phyloP scores from a whole-genome alignment of 176 grass and related monocot genomes.

The Avena sativa region DNA sequence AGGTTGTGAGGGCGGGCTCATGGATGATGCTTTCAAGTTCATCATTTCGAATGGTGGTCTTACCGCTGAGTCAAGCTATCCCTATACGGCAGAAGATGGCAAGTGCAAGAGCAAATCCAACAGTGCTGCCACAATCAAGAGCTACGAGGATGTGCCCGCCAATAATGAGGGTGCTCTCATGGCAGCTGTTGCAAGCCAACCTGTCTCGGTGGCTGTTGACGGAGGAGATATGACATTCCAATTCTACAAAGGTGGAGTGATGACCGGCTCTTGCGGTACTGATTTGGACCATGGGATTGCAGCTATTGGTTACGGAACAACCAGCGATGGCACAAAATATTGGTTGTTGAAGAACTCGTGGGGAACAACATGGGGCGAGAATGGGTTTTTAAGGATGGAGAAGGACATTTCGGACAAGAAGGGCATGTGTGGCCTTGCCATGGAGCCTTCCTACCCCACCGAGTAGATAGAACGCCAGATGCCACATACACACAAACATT shows the following conservation, averaged over 20 bases:
- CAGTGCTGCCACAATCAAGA: neutral
- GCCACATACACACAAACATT: no score
- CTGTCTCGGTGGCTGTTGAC: neutral
- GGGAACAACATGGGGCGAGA: neutral
- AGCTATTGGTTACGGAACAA: neutral
- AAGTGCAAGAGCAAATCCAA: neutral
- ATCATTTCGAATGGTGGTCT: neutral
- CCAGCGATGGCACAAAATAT: neutral
- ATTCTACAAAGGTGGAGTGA: neutral
- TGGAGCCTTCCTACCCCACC: no score
- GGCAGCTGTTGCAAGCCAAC: neutral
- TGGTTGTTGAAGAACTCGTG: neutral
- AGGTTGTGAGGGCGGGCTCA: neutral
- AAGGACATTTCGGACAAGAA: neutral
- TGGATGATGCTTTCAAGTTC: neutral
- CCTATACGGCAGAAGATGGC: neutral
- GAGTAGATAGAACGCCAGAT: no score
- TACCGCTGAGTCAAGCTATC: neutral
- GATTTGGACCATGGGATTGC: neutral
- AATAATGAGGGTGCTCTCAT: constrained; percentile 3
- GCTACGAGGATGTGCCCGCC: neutral
- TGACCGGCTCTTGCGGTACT: neutral
- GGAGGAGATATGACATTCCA: neutral
- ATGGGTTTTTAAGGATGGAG: neutral
- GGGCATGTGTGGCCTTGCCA: neutral